These are phyloP conservation scores for Conoideocrella luteorostrata DNA, from an alignment of 2,329 filamentous ascomycete genomes.

Conservation along the genomic window DNA sequence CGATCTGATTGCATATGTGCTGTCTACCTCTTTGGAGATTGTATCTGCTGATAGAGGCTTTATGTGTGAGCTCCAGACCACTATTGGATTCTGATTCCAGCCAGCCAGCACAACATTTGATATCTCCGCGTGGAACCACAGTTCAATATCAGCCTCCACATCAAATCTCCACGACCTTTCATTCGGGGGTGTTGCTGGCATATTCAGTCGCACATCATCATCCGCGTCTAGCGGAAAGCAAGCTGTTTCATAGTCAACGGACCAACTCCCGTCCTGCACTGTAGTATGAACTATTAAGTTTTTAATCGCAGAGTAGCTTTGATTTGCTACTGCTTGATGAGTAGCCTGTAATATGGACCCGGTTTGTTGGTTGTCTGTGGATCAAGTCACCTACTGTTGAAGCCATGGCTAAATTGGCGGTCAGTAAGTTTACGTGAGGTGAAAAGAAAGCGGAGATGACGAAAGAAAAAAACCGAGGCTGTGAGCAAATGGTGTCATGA, in stretches of 20 bases:
- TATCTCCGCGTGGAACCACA: conserved; percentile 1
- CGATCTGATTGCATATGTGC: background rate
- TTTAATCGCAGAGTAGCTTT: background rate
- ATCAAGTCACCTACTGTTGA: background rate
- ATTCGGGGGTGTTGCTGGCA: background rate
- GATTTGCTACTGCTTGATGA: background rate
- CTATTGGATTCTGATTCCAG: background rate
- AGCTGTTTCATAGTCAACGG: background rate
- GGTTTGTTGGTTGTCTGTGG: background rate
- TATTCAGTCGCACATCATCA: background rate
- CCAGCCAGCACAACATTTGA: background rate
- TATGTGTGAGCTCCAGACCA: background rate
- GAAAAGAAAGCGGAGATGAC: background rate
- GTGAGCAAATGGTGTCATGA: too few species aligned
- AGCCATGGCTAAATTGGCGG: too few species aligned
- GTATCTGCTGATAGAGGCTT: background rate
- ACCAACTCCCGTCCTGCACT: background rate
- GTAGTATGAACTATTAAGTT: background rate
- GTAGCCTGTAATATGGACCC: background rate
- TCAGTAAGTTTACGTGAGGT: too few species aligned
- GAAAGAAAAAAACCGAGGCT: too few species aligned
- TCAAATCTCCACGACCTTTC: background rate
- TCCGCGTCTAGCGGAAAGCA: background rate
- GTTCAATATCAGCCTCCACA: background rate
- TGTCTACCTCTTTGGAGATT: background rate